phyloP scores from a whole-genome alignment of 345 rosid species.

The Turnera subulata region DNA sequence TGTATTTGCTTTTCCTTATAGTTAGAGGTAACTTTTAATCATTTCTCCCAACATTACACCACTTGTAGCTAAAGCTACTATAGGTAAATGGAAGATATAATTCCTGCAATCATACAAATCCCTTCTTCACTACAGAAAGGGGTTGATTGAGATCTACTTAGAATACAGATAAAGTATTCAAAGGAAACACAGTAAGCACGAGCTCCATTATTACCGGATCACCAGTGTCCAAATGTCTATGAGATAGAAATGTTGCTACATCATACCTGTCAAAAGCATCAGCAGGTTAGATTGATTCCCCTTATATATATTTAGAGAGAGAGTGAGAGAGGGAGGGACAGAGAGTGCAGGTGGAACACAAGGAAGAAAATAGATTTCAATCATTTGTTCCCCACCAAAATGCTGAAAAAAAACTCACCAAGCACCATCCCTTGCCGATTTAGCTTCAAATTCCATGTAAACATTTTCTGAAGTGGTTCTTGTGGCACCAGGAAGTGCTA shows the following conservation, averaged over 20 bases:
- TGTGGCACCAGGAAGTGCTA: constrained; percentile 45
- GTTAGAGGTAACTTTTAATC: no score
- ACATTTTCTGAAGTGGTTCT: constrained; percentile 56
- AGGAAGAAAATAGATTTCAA: constrained; percentile 2
- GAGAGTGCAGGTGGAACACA: not conserved
- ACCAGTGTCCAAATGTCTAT: constrained; percentile 63
- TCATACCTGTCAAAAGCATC: constrained; percentile 64
- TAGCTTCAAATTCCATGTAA: constrained; percentile 91
- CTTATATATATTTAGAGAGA: no score
- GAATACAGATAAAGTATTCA: not conserved
- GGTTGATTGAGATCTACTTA: no score
- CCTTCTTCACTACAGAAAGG: no score
- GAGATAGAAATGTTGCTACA: constrained; percentile 68
- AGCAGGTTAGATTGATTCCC: constrained; percentile 2
- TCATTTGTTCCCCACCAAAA: no score
- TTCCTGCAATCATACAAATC: no score
- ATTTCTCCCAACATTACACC: no score
- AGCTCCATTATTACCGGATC: constrained; percentile 68
- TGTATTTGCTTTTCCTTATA: no score
- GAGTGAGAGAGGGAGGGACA: not conserved
- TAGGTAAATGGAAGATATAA: no score
- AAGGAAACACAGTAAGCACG: not conserved
- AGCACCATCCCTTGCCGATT: constrained; percentile 96
- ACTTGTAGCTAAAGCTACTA: no score
- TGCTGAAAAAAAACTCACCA: constrained; percentile 54